Evolutionary conservation across 202 grass and related monocot genomes (phyloP), one percentile per base, ranked within the genome.

Genomic region (Cymbopogon flexuosus): DNA sequence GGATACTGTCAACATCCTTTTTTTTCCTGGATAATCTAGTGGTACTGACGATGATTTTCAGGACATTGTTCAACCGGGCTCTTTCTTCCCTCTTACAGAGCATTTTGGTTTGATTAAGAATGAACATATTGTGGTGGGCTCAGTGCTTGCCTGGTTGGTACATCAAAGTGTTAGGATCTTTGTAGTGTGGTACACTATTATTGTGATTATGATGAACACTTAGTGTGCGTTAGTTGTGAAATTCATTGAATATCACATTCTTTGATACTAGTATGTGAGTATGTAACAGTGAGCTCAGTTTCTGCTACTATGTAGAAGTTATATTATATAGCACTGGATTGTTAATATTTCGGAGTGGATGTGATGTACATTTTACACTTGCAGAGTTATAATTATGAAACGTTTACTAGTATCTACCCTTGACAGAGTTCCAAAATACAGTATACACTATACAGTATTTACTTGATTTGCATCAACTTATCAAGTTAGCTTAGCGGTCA

Each of bases 61-160:
- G 30, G 63, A 52, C 21, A 57, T 51, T 5, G 85, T 72, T 85
- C 29, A 73, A 68, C 45, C 11, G 5, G 11, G 10, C 21, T n/a
- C 41, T 54, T 69, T 75, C 27, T 70, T 52, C 52, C 13, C 42
- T 54, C 46, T 56, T 45, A 62, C 36, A 54, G 62, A 24, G 31
- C 61, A 29, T 19, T 51, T 23, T 78, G 70, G 36, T 86, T 60
- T 75, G 37, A 29, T 81, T 79, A 78, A 56, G 33, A 79, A 34
- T 3, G 12, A 68, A 68, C 30, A 66, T 67, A 54, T 68, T 43
- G 23, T 34, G 36, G 51, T 68, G n/a, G 66, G 65, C 30, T 89
- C 59, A 81, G 40, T 65, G 29, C 61, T 79, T 52, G 45, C 42
- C 46, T 34, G 4, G 15, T 77, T 78, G 65, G 58, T 60, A 61